phyloP scores from a whole-genome alignment of 805 yeast genomes.

The Candida railenensis region DNA sequence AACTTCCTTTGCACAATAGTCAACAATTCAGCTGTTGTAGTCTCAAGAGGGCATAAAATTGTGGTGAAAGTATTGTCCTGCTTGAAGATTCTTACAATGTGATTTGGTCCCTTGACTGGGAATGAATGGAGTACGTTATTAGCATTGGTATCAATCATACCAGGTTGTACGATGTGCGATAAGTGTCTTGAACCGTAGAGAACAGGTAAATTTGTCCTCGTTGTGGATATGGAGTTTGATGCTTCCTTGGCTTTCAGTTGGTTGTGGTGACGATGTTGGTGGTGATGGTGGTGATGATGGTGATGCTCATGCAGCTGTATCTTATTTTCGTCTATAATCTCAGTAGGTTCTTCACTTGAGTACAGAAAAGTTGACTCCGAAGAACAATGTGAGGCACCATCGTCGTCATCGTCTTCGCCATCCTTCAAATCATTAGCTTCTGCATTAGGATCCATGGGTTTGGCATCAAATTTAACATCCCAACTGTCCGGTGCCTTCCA shows the following conservation, averaged over 20 bases:
- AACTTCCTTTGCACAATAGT: constrained; percentile 74
- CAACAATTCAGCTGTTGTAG: constrained; percentile 73
- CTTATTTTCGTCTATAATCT: constrained; percentile 10
- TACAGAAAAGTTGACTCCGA: constrained; percentile 11
- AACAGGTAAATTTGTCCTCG: constrained; percentile 22
- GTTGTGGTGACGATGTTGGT: constrained; percentile 4
- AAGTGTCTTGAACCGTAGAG: constrained; percentile 31
- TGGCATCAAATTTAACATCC: constrained; percentile 39
- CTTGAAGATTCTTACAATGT: constrained; percentile 70
- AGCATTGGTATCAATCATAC: background rate
- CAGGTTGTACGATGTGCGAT: background rate
- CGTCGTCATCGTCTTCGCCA: constrained; percentile 1
- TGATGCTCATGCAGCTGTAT: constrained; percentile 4
- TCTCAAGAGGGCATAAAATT: constrained; percentile 72
- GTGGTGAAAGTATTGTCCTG: constrained; percentile 86
- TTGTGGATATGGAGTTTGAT: background rate
- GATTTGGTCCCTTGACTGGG: constrained; percentile 32
- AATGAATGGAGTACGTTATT: constrained; percentile 28
- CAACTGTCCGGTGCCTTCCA: constrained; percentile 52
- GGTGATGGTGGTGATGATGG: constrained; percentile 6
- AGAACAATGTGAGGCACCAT: background rate
- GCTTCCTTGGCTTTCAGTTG: background rate
- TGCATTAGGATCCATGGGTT: background rate
- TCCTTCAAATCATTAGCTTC: constrained; percentile 1
- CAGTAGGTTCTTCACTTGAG: constrained; percentile 13